These are phyloP conservation scores for Tylopilus felleus DNA, from an alignment of 768 basidiomycete species.

Conservation along the genomic window DNA sequence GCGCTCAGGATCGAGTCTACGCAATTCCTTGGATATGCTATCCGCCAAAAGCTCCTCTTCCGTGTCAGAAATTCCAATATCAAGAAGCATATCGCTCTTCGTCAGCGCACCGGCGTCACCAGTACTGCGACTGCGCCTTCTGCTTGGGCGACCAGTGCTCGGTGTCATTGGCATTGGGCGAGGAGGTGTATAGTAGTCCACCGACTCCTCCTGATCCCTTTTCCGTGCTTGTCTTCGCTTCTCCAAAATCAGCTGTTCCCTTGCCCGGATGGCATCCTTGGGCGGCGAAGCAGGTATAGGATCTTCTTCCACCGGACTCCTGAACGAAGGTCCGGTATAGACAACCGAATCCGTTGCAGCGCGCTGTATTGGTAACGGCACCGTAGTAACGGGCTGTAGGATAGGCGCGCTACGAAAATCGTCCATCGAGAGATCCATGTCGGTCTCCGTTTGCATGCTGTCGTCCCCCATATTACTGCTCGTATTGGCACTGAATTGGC, in stretches of 20 bases:
- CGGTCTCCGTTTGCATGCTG: conserved; percentile 30
- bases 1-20: conserved; percentile 45
- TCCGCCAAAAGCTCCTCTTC: conserved; percentile 58
- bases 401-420: conserved; percentile 23
- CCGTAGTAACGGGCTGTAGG: conserved; percentile 1
- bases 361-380: conserved; percentile 39
- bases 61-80: conserved; percentile 37
- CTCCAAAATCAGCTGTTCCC: conserved; percentile 69
- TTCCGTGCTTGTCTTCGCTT: conserved; percentile 62
- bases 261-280: conserved; percentile 62
- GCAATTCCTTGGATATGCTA: conserved; percentile 71
- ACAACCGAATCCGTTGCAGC: conserved; percentile 50
- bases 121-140: conserved; percentile 74
- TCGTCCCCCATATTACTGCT: conserved; percentile 33
- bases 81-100: conserved; percentile 34
- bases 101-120: conserved; percentile 59
- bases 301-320: conserved; percentile 30
- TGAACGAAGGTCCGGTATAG: conserved; percentile 30
- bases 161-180: conserved; percentile 24
- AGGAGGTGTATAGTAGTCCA: conserved; percentile 34
- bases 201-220: conserved; percentile 46
- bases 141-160: conserved; percentile 46
- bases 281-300: conserved; percentile 46
- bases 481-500: conserved; percentile 33
- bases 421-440: conserved; percentile 29